Conservation (phyloP, 306 rosid genomes). For the Vigna hirtella region DNA sequence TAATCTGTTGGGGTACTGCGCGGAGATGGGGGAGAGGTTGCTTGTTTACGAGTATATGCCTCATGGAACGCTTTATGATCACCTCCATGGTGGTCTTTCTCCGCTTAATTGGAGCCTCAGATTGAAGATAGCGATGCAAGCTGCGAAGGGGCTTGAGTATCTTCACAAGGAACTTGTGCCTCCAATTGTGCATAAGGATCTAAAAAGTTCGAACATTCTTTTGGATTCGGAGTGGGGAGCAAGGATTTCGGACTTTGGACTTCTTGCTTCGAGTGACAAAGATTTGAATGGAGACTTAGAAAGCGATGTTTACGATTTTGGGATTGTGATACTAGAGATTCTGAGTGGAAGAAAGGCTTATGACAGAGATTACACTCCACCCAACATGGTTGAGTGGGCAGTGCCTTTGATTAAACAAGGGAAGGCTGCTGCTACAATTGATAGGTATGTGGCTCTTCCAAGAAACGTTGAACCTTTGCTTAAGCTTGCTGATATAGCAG, state of each 20-base stretch:
- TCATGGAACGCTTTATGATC: slow-evolving; percentile 88
- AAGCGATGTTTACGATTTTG: slow-evolving; percentile 72
- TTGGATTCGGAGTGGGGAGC: slow-evolving; percentile 89
- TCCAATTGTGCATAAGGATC: slow-evolving; percentile 75
- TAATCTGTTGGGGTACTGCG: slow-evolving; percentile 87
- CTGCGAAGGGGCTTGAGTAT: slow-evolving; percentile 83
- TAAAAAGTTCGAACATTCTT: slow-evolving; percentile 82
- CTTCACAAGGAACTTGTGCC: slow-evolving; percentile 81
- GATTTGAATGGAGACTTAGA: slow-evolving; percentile 59
- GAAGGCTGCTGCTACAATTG: slow-evolving; percentile 76
- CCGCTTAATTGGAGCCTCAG: slow-evolving; percentile 82
- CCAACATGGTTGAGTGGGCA: slow-evolving; percentile 83
- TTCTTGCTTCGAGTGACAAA: slow-evolving; percentile 61
- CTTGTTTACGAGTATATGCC: slow-evolving; percentile 94
- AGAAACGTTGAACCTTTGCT: slow-evolving; percentile 90
- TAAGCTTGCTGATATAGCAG: slow-evolving; percentile 83
- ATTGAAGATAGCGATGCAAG: slow-evolving; percentile 76
- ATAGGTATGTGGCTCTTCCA: slow-evolving; percentile 65
- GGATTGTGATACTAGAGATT: slow-evolving; percentile 81
- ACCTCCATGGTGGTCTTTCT: slow-evolving; percentile 92
- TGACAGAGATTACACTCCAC: slow-evolving; percentile 72
- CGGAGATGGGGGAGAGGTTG: slow-evolving; percentile 97
- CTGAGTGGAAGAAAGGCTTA: slow-evolving; percentile 88
- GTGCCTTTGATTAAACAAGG: slow-evolving; percentile 80
- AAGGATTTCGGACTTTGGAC: slow-evolving; percentile 82